Conservation (phyloP, 164 flowering plant species). For the Tetracentron sinense region DNA sequence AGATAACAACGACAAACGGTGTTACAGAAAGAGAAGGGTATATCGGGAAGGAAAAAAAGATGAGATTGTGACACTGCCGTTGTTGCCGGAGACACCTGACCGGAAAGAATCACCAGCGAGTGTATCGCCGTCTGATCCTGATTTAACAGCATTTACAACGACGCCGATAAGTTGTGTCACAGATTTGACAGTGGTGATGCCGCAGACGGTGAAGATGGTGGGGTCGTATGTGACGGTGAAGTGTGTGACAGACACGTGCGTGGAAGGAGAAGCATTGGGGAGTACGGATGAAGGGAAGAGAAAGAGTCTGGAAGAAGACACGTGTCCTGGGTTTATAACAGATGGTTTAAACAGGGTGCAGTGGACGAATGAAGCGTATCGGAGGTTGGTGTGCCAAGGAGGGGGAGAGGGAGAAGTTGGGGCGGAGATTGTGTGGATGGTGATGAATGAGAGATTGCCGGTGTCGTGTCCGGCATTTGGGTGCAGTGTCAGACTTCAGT, state of each 20-base stretch:
- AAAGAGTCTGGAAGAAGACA: conserved; percentile 50
- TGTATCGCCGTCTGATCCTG: conserved; percentile 3
- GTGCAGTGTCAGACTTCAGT: conserved; percentile 68
- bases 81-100: conserved; percentile 62
- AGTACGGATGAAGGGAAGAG: conserved; percentile 49
- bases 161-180: conserved; percentile 14
- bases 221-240: conserved; percentile 71
- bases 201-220: conserved; percentile 27
- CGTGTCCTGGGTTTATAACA: conserved; percentile 79
- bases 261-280: conserved; percentile 34
- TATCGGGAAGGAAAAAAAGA: conserved; percentile 19
- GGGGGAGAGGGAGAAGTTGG: conserved; percentile 5
- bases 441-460: conserved; percentile 34
- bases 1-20: conserved; percentile 6
- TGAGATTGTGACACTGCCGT: conserved; percentile 45
- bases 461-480: conserved; percentile 37
- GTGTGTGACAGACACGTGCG: conserved; percentile 55
- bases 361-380: conserved; percentile 68
- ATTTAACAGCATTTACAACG: conserved; percentile 3
- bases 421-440: conserved; percentile 44
- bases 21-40: conserved; percentile 18
- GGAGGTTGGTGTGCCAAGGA: conserved; percentile 35
- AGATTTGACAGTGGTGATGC: conserved; percentile 19
- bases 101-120: conserved; percentile 21
- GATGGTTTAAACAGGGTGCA: conserved; percentile 52